Base-by-base conservation (phyloP, 257 asterid genomes). In the Nicotiana obtusifolia region DNA sequence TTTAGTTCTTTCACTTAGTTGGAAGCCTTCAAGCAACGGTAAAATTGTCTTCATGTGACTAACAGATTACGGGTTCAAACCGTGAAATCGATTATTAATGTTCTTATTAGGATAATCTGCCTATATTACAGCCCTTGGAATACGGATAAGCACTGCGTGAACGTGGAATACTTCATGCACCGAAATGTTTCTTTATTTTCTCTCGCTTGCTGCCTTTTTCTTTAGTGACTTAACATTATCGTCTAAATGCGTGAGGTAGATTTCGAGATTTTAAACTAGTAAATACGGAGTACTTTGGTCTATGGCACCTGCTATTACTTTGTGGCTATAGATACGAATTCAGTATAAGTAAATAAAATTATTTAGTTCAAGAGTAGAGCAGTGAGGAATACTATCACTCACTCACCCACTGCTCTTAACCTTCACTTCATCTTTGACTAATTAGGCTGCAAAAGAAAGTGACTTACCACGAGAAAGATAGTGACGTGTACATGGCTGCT, bases 1-100 rank as follows among this genome's bases (percentile, higher is more conserved):
- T 41, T 19, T 56, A 56, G 62, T 7, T 44, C 2, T 0, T n/a
- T n/a, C n/a, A n/a, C n/a, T n/a, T n/a, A n/a, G n/a, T n/a, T n/a
- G 0, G 3, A 1, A 41, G 2, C 0, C 3, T 41, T 41, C 2
- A 3, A 7, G 3, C 47, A 8, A 41, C 2, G 0, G 3, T 41
- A 2, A 41, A 41, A 11, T 41, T 41, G 0, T 41, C 2, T 41
- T 7, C 10, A 0, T 1, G 3, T 41, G 0, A 7, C 0, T 11
- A 7, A 41, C 0, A 7, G 3, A 2, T 41, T 9, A 35, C 0
- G 0, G 6, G 44, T 6, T 41, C 0, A 0, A 41, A 2, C 11
- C 11, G 47, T 41, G 2, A 7, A 41, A 41, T 8, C 3, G 2
- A 3, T 2, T 2, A 8, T 8, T 41, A 0, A 41, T 41, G 0